These are phyloP conservation scores for Margaritispora aquatica DNA, from an alignment of 495 filamentous ascomycete species.

Conservation along the genomic window DNA sequence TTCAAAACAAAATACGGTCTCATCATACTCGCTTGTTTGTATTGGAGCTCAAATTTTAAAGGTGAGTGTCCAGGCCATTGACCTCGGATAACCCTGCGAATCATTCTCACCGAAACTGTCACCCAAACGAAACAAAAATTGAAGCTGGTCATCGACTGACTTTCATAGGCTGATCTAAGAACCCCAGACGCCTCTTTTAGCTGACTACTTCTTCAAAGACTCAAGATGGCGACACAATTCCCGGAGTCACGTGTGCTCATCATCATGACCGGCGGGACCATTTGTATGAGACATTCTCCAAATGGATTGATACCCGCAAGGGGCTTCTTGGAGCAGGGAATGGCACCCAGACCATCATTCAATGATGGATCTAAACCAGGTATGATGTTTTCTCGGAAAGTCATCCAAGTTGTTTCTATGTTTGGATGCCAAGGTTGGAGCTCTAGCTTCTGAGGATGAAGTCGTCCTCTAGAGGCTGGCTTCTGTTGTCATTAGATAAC, in stretches of 20 bases:
- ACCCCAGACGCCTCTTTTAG: too few relatives aligned
- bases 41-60: too few relatives aligned
- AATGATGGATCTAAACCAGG: conserved; percentile 70
- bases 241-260: conserved; percentile 79
- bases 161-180: too few relatives aligned
- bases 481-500: too few relatives aligned
- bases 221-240: conserved; percentile 17
- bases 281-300: conserved; percentile 78
- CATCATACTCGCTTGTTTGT: too few relatives aligned
- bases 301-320: conserved; percentile 64
- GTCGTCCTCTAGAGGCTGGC: too few relatives aligned
- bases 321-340: conserved; percentile 77
- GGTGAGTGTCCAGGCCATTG: too few relatives aligned
- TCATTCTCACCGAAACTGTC: too few relatives aligned
- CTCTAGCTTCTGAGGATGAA: background rate
- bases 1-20: too few relatives aligned
- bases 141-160: too few relatives aligned
- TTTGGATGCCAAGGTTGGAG: background rate
- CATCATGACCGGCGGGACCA: conserved; percentile 93
- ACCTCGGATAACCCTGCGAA: too few relatives aligned
- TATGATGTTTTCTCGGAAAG: conserved; percentile 21
- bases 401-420: background rate
- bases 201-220: background rate
- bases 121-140: too few relatives aligned
- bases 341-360: conserved; percentile 80